Conservation (phyloP, 2,329 filamentous ascomycete genomes). For the Fusarium coffeatum region DNA sequence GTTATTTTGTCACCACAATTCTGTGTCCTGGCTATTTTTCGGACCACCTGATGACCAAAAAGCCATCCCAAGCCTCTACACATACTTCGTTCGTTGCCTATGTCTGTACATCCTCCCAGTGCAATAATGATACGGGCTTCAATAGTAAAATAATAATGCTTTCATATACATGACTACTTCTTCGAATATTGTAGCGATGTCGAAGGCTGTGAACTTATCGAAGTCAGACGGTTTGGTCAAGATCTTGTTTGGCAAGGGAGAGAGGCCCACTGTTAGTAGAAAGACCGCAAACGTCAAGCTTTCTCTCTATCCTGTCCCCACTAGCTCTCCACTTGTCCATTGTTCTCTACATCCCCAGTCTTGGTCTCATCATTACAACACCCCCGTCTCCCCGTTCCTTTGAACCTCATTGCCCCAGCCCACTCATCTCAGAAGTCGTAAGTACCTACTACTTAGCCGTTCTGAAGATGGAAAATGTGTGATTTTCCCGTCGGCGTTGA, state of each 20-base stretch:
- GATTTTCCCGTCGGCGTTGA: accelerated
- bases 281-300: neutral
- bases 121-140: accelerated
- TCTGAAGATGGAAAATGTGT: accelerated
- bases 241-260: too few species aligned
- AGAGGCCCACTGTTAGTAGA: too few species aligned
- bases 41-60: accelerated
- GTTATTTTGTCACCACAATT: too few species aligned
- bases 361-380: neutral
- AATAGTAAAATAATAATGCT: neutral
- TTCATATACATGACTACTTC: neutral
- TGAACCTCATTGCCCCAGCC: neutral
- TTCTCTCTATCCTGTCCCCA: neutral
- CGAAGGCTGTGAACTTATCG: neutral
- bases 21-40: too few species aligned
- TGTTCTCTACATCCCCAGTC: neutral
- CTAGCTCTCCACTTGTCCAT: neutral
- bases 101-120: accelerated
- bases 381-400: neutral
- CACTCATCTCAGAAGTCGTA: accelerated
- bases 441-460: neutral
- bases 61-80: neutral
- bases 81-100: accelerated
- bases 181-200: accelerated
- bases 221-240: too few species aligned